A percentile compares a stretch with the other conserved stretches of the same genome.
phyloP scores from a whole-genome alignment of 768 basidiomycete genomes.

The Collybia mongolica region DNA sequence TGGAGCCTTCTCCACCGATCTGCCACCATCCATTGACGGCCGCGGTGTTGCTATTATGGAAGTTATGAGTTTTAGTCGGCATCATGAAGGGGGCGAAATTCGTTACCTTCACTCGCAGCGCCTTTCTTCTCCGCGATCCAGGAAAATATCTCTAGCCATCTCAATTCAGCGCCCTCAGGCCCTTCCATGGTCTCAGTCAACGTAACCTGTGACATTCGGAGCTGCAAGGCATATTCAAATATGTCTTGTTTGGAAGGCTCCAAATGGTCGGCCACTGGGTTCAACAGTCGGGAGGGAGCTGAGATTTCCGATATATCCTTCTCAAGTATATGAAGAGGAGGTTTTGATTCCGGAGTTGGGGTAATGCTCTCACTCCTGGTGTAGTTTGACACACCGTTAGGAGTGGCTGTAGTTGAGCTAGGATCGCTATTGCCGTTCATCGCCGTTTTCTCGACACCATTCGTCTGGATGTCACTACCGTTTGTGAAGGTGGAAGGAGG shows the following conservation, averaged over 20 bases:
- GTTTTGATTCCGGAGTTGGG: not conserved
- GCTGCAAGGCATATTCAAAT: slow-evolving; percentile 79
- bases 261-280: slow-evolving; percentile 46
- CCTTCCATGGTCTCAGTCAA: slow-evolving; percentile 84
- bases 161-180: slow-evolving; percentile 74
- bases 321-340: not conserved
- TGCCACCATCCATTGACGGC: slow-evolving; percentile 15
- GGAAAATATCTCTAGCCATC: slow-evolving; percentile 82
- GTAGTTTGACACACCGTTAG: not conserved
- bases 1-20: slow-evolving; percentile 4
- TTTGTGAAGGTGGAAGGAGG: not conserved
- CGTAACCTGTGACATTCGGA: slow-evolving; percentile 83
- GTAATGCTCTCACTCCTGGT: not conserved
- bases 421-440: not conserved
- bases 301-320: slow-evolving; percentile 32
- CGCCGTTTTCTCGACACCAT: not conserved
- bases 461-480: not conserved
- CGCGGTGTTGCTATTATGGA: slow-evolving; percentile 9
- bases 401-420: not conserved
- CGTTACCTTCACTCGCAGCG: slow-evolving; percentile 15
- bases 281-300: slow-evolving; percentile 39
- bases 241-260: slow-evolving; percentile 50
- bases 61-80: not conserved
- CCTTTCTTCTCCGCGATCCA: slow-evolving; percentile 74
- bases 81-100: not conserved